These are phyloP conservation scores for Apostasia shenzhenica DNA, from an alignment of 106 monocot genomes.

Conservation along the genomic window DNA sequence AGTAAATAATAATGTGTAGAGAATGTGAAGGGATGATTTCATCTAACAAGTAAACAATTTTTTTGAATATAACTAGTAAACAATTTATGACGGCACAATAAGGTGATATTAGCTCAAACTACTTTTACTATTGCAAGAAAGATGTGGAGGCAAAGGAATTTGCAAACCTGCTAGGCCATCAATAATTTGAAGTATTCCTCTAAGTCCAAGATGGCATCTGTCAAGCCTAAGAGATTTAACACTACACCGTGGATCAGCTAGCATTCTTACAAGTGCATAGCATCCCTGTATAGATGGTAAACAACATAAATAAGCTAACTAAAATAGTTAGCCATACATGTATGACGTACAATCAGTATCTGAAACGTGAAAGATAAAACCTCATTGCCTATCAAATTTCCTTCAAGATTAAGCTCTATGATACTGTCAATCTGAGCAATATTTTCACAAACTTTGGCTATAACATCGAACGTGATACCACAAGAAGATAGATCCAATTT, in stretches of 20 bases:
- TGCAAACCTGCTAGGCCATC: slow-evolving; percentile 59
- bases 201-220: slow-evolving; percentile 60
- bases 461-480: slow-evolving; percentile 37
- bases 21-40: no score
- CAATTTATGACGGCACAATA: no score
- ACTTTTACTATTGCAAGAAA: no score
- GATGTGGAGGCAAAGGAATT: background rate
- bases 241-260: slow-evolving; percentile 45
- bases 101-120: no score
- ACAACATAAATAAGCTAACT: background rate
- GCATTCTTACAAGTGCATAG: slow-evolving; percentile 34
- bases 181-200: slow-evolving; percentile 53
- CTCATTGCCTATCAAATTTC: slow-evolving; percentile 65
- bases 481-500: slow-evolving; percentile 85
- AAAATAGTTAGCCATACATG: background rate
- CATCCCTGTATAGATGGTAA: slow-evolving; percentile 35
- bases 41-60: no score
- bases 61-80: no score
- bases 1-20: no score
- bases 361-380: slow-evolving; percentile 18
- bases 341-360: background rate
- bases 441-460: slow-evolving; percentile 40
- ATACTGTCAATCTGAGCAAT: slow-evolving; percentile 27
- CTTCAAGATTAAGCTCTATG: slow-evolving; percentile 65
- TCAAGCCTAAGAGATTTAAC: slow-evolving; percentile 53